Conservation (phyloP, 192 early-diverging fungal species). For the Polychytrium aggregatum region DNA sequence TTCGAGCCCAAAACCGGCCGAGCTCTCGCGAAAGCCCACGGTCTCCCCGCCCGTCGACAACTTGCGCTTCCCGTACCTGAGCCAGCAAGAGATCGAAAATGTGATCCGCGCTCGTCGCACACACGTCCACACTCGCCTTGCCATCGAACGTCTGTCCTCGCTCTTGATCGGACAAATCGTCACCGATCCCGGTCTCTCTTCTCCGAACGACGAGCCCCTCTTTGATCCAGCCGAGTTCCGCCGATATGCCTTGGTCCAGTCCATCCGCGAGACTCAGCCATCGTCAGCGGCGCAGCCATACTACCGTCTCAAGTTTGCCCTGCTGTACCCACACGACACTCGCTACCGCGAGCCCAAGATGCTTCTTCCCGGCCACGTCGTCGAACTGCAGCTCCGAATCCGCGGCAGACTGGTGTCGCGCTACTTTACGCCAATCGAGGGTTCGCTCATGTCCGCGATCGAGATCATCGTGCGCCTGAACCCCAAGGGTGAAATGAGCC, state of each 20-base stretch:
- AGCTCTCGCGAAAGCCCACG: too few species aligned
- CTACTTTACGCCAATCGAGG: slow-evolving; percentile 19
- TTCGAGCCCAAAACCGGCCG: too few species aligned
- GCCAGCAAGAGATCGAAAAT: slow-evolving; percentile 5
- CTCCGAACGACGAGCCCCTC: neutral
- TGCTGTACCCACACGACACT: slow-evolving; percentile 15
- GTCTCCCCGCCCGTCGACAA: too few species aligned
- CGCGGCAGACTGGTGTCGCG: slow-evolving; percentile 9
- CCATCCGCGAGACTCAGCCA: neutral
- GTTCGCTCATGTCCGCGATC: slow-evolving; percentile 10
- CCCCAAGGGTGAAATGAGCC: slow-evolving; percentile 6
- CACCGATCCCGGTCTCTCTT: slow-evolving; percentile 1
- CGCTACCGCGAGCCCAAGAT: slow-evolving; percentile 1
- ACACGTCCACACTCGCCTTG: slow-evolving; percentile 18
- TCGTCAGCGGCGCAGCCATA: neutral
- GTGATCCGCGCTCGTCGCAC: slow-evolving; percentile 12
- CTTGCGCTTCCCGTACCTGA: neutral
- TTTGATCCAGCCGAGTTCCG: slow-evolving; percentile 14
- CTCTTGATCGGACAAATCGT: slow-evolving; percentile 20
- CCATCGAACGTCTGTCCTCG: slow-evolving; percentile 8
- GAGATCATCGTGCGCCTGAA: slow-evolving; percentile 18
- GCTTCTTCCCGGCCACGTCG: slow-evolving; percentile 16
- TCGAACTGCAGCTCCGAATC: slow-evolving; percentile 17
- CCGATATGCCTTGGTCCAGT: slow-evolving; percentile 18
- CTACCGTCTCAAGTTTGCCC: slow-evolving; percentile 12